phyloP scores from a whole-genome alignment of 352 stramenopile genomes.

The Phytophthora ohioensis region DNA sequence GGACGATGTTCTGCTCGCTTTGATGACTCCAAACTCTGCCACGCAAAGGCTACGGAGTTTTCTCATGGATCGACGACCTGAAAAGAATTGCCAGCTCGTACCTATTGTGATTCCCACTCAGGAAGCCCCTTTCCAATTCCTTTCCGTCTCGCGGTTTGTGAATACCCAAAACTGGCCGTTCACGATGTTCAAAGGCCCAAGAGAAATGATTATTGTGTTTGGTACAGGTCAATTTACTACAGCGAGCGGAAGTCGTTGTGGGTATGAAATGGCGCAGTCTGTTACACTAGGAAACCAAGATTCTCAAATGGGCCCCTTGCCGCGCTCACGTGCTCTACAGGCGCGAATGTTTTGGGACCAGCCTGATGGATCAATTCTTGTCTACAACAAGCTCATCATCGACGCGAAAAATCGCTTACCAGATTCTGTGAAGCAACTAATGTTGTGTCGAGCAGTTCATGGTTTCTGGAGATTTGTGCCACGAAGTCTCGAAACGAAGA shows the following conservation, averaged over 20 bases:
- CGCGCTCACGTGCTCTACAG: constrained; percentile 20
- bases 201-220: constrained; percentile 33
- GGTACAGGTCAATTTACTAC: constrained; percentile 24
- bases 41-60: constrained; percentile 28
- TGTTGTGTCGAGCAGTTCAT: constrained; percentile 23
- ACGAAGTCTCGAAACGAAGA: constrained; percentile 34
- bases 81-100: constrained; percentile 31
- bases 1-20: constrained; percentile 34
- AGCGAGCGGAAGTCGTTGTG: constrained; percentile 23
- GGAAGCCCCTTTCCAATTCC: constrained; percentile 27
- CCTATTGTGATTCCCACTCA: constrained; percentile 25
- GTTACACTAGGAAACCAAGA: constrained; percentile 14
- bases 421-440: constrained; percentile 27
- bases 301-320: constrained; percentile 2
- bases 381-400: constrained; percentile 40
- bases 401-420: constrained; percentile 30
- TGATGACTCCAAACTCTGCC: constrained; percentile 25
- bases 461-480: constrained; percentile 38
- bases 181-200: constrained; percentile 31
- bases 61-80: constrained; percentile 34
- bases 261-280: constrained; percentile 38
- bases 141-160: constrained; percentile 33
- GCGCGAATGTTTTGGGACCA: constrained; percentile 35
- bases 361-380: constrained; percentile 18
- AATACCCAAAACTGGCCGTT: constrained; percentile 37